Evolutionary conservation across 2,329 filamentous ascomycete species (phyloP).

Genomic region (Pseudogymnoascus sp.): DNA sequence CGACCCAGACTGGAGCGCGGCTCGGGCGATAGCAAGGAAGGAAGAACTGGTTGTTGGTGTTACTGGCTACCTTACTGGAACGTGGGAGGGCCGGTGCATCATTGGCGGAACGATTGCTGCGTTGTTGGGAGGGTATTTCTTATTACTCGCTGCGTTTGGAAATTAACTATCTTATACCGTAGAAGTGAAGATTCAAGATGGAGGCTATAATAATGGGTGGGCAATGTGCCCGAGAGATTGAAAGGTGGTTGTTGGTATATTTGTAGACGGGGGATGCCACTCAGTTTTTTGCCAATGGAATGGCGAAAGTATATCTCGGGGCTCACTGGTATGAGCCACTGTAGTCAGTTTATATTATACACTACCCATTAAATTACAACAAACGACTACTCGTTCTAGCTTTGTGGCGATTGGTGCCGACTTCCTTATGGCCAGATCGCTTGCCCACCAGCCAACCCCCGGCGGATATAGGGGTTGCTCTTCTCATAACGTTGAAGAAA

Average conservation of each 20-base stretch:
- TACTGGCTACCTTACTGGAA: slow-evolving; percentile 35
- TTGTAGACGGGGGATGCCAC: neutral
- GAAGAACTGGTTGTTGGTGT: slow-evolving; percentile 54
- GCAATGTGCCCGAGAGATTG: neutral
- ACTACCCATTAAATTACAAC: neutral
- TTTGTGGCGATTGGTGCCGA: neutral
- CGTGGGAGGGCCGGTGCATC: slow-evolving; percentile 26
- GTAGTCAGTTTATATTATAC: slow-evolving; percentile 1
- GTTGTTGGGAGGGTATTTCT: slow-evolving; percentile 23
- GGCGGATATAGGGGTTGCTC: neutral
- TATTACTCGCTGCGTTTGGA: slow-evolving; percentile 20
- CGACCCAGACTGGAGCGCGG: slow-evolving; percentile 46
- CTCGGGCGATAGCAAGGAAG: slow-evolving; percentile 44
- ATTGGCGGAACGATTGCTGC: slow-evolving; percentile 24
- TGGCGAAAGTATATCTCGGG: slow-evolving; percentile 1
- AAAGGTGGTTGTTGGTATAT: neutral
- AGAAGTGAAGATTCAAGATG: neutral
- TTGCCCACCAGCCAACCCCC: neutral
- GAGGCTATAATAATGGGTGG: neutral
- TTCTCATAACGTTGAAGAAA: neutral
- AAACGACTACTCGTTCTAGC: neutral
- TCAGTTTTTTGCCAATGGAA: neutral
- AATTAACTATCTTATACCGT: neutral
- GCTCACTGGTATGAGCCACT: neutral
- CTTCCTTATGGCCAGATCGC: neutral